Evolutionary conservation across 2,329 filamentous ascomycete genomes (phyloP).

Genomic region (Cordyceps fumosorosea): DNA sequence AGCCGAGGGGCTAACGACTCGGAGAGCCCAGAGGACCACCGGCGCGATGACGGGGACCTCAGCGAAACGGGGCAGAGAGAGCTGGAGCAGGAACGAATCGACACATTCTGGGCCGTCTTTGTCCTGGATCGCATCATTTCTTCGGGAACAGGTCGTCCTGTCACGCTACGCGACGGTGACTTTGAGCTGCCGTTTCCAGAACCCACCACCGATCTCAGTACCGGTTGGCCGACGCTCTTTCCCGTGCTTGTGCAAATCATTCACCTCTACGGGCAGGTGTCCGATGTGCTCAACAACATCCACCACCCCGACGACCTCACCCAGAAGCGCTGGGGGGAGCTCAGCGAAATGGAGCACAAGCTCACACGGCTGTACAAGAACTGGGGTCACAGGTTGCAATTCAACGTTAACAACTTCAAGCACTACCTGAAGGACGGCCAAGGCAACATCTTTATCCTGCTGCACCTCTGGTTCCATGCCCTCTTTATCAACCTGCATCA

Average conservation of each 20-base stretch:
- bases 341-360: slow-evolving; percentile 74
- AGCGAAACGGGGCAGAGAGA: slow-evolving; percentile 51
- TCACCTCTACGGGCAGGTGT: slow-evolving; percentile 77
- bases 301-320: slow-evolving; percentile 68
- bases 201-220: slow-evolving; percentile 43
- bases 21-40: slow-evolving; percentile 34
- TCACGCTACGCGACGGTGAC: slow-evolving; percentile 77
- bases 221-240: slow-evolving; percentile 70
- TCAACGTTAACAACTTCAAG: slow-evolving; percentile 81
- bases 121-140: slow-evolving; percentile 83
- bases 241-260: slow-evolving; percentile 78
- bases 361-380: slow-evolving; percentile 66
- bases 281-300: slow-evolving; percentile 78
- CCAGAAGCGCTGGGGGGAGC: slow-evolving; percentile 61
- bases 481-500: slow-evolving; percentile 80
- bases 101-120: slow-evolving; percentile 88
- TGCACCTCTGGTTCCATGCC: slow-evolving; percentile 87
- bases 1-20: slow-evolving; percentile 29
- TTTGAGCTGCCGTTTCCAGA: slow-evolving; percentile 70
- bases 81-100: slow-evolving; percentile 73
- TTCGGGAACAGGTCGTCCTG: slow-evolving; percentile 76
- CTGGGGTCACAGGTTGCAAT: slow-evolving; percentile 68
- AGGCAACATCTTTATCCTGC: slow-evolving; percentile 77
- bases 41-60: slow-evolving; percentile 34
- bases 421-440: slow-evolving; percentile 74